Evolutionary conservation across 208 protist genomes (phyloP).

Genomic region (Acanthamoeba lenticulata): DNA sequence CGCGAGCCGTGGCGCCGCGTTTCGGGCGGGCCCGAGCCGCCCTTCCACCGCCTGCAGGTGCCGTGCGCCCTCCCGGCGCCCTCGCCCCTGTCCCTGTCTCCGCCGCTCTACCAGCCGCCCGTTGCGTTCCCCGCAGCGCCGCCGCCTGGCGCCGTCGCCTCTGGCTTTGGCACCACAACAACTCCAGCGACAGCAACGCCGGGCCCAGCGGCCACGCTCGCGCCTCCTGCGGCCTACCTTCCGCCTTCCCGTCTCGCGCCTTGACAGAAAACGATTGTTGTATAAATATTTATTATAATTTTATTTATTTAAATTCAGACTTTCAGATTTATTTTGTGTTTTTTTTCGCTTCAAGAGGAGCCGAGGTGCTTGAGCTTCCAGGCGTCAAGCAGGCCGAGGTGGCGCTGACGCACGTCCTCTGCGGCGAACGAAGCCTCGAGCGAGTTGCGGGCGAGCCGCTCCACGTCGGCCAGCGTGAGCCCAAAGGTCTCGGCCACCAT

Average conservation of each 20-base stretch:
- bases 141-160: background rate
- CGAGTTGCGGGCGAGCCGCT: background rate
- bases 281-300: too few relatives aligned
- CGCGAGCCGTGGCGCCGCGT: background rate
- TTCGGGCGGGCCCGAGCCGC: background rate
- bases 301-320: too few relatives aligned
- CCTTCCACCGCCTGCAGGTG: background rate
- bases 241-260: background rate
- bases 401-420: background rate
- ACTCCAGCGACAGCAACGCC: background rate
- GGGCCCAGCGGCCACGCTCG: background rate
- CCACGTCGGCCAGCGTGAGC: background rate
- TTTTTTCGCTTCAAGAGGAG: too few relatives aligned
- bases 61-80: background rate
- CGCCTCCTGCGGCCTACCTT: background rate
- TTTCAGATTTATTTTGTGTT: too few relatives aligned
- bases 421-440: background rate
- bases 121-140: background rate
- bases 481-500: background rate
- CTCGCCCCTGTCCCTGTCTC: background rate
- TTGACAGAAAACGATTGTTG: too few relatives aligned
- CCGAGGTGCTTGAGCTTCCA: too few relatives aligned
- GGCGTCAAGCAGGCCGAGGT: background rate
- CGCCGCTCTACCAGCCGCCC: background rate
- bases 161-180: background rate